These are phyloP conservation scores for Gypsophila paniculata DNA, from an alignment of 179 eudicot species.

Conservation along the genomic window DNA sequence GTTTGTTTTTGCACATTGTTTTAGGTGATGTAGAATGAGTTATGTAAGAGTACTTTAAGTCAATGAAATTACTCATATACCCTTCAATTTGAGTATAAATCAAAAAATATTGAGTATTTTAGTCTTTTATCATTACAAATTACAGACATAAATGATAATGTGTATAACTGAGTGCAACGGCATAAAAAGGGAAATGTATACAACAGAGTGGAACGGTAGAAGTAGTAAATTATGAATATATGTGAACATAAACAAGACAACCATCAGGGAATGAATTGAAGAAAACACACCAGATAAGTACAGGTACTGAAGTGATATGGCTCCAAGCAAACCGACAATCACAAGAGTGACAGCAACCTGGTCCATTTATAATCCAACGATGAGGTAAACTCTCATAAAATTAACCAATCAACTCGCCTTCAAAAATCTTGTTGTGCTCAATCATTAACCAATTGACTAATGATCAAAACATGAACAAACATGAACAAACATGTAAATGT, in stretches of 20 bases:
- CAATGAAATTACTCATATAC: no score
- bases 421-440: neutral
- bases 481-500: neutral
- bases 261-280: conserved; percentile 3
- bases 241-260: neutral
- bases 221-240: neutral
- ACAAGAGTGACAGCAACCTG: conserved; percentile 60
- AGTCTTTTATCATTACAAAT: no score
- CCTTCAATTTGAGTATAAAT: no score
- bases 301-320: conserved; percentile 45
- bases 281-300: conserved; percentile 55
- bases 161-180: no score
- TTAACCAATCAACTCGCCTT: neutral
- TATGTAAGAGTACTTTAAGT: no score
- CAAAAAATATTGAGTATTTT: no score
- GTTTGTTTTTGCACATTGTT: no score
- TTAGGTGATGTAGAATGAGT: no score
- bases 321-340: conserved; percentile 51
- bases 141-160: no score
- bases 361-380: conserved; percentile 12
- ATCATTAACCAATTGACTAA: neutral
- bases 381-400: neutral
- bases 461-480: neutral
- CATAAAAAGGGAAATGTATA: no score
- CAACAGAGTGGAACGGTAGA: no score